Evolutionary conservation across 495 filamentous ascomycete genomes (phyloP), one percentile per base, ranked within the genome.

Genomic region (Penicillium tannophilum): DNA sequence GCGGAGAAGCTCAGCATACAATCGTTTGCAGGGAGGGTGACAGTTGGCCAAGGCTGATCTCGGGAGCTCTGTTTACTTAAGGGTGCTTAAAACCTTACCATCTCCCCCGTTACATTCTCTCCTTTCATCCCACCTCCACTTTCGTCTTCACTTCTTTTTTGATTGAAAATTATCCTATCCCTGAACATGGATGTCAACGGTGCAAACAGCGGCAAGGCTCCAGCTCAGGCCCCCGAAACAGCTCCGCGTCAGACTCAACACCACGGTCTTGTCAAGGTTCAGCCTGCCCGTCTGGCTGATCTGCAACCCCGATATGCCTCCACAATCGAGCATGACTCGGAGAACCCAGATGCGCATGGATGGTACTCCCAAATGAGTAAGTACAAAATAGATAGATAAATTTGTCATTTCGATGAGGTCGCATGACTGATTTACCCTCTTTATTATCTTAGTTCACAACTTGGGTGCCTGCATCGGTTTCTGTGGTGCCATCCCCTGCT

Each of bases 351-450:
- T 52, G 81, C 83, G 17, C 88, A 93, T 69, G 90, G 92, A 69
- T 97, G 93, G 93, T 98, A 97, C 72, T 91, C 92, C 17, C 73
- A 80, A 65, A 88, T 97, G 84, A 93, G 89, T 92, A 80, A 58
- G 88, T 65, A 1, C 10, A n/a, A 14, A 11, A 1, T 6, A 23
- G n/a, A 11, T n/a, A 14, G 6, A 16, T 24, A 8, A n/a, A 19
- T 6, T 0, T 16, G 17, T 24, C 17, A 23, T 30, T 16, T 24
- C 31, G 31, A 56, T 26, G 20, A 47, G 5, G n/a, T 24, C 4
- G 16, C 12, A 52, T 59, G 59, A 55, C 28, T 24, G 39, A 36
- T 36, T 7, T 78, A 39, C 24, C 11, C 20, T 41, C 14, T 17
- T 7, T 41, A 7, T n/a, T 57, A 49, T 26, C 23, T 30, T 63